Evolutionary conservation across 1,284 basidiomycete species (phyloP).

Genomic region (Leccinum insolens): DNA sequence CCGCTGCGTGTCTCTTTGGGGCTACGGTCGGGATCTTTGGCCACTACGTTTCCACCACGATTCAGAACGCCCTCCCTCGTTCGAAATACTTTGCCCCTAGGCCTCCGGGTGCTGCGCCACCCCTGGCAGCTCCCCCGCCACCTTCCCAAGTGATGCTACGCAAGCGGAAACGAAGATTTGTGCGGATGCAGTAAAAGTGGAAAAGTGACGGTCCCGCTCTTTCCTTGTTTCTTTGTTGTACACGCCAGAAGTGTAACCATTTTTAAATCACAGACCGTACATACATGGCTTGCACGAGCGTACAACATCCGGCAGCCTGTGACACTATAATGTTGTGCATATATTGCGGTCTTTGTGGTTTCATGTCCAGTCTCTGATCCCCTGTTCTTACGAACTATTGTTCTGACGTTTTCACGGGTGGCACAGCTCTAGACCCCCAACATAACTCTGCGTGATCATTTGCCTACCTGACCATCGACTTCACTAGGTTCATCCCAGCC

Average conservation of each 20-base stretch:
- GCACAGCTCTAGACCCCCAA: background rate
- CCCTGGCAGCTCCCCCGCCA: conserved; percentile 1
- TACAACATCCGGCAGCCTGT: no score
- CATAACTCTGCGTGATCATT: background rate
- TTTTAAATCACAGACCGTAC: background rate
- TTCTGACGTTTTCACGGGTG: background rate
- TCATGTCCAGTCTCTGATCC: no score
- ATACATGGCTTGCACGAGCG: no score
- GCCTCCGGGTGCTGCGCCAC: conserved; percentile 5
- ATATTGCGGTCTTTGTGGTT: no score
- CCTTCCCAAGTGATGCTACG: conserved; percentile 21
- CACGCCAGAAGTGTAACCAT: background rate
- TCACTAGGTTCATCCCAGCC: no score
- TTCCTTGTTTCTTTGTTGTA: background rate
- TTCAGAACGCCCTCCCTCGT: conserved; percentile 17
- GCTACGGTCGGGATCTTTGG: conserved; percentile 50
- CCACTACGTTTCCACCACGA: conserved; percentile 30
- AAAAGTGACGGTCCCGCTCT: background rate
- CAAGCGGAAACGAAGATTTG: conserved; percentile 28
- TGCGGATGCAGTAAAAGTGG: conserved; percentile 25
- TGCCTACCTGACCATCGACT: no score
- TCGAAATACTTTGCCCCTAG: conserved; percentile 18
- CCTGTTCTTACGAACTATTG: background rate
- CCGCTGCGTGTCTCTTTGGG: conserved; percentile 59
- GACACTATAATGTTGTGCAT: no score